Percentiles rank a stretch among this genome's conserved stretches.
phyloP scores from a whole-genome alignment of 176 grass and related monocot species.

The Hordeum vulgare region MorexV3_pseudomolecules_assembly NC_058523.1:110029203-110029702 shows the following conservation, averaged over 20 bases:
- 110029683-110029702: no score
- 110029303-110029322: neutral
- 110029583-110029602: neutral
- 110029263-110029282: no score
- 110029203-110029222: no score
- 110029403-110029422: no score
- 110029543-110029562: neutral
- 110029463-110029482: neutral
- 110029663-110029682: no score
- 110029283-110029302: neutral
- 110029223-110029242: no score
- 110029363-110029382: no score
- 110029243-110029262: no score
- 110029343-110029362: neutral
- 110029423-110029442: neutral
- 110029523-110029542: neutral
- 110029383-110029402: no score
- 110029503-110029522: neutral
- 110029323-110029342: neutral
- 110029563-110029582: neutral
- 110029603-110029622: no score
- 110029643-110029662: neutral
- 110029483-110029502: fast-evolving
- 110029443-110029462: neutral
- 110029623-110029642: neutral